Evolutionary conservation across 352 stramenopile species (phyloP).

Genomic region (Globisporangium canariense): DNA sequence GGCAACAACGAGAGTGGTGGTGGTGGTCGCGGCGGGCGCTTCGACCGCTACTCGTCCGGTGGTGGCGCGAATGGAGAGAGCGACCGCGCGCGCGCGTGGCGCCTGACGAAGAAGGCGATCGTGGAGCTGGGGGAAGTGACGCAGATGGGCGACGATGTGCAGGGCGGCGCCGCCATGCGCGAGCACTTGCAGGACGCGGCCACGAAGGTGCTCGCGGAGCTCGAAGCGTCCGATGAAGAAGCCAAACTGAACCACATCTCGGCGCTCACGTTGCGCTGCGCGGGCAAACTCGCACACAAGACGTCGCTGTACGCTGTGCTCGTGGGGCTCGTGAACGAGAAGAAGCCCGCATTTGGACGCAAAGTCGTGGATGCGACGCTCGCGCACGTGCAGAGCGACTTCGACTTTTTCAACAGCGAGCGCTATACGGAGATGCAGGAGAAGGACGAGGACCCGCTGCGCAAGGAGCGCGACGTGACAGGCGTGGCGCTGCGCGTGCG

Average conservation of each 20-base stretch:
- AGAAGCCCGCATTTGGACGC: constrained; percentile 49
- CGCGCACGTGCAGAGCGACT: constrained; percentile 43
- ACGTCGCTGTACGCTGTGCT: constrained; percentile 68
- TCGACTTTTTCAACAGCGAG: constrained; percentile 50
- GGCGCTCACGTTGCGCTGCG: constrained; percentile 51
- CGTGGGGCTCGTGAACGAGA: constrained; percentile 63
- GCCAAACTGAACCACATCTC: constrained; percentile 60
- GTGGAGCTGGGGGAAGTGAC: constrained; percentile 60
- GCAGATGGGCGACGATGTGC: constrained; percentile 28
- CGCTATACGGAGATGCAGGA: constrained; percentile 16
- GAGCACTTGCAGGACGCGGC: constrained; percentile 47
- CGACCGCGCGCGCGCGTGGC: constrained; percentile 65
- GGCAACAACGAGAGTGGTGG: constrained; percentile 13
- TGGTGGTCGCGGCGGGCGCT: constrained; percentile 22
- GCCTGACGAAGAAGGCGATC: constrained; percentile 68
- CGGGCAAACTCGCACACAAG: constrained; percentile 58
- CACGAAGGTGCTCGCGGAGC: constrained; percentile 41
- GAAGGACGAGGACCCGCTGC: constrained; percentile 33
- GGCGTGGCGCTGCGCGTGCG: constrained; percentile 47
- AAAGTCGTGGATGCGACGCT: constrained; percentile 41
- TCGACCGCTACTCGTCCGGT: constrained; percentile 17
- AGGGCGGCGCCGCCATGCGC: constrained; percentile 25
- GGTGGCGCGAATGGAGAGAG: constrained; percentile 37
- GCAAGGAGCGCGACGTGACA: constrained; percentile 20
- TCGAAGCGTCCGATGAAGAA: constrained; percentile 45